Evolutionary conservation across 2,329 filamentous ascomycete species (phyloP), one percentile per base, ranked within the genome.

Genomic region (Tolypocladium cylindrosporum): DNA sequence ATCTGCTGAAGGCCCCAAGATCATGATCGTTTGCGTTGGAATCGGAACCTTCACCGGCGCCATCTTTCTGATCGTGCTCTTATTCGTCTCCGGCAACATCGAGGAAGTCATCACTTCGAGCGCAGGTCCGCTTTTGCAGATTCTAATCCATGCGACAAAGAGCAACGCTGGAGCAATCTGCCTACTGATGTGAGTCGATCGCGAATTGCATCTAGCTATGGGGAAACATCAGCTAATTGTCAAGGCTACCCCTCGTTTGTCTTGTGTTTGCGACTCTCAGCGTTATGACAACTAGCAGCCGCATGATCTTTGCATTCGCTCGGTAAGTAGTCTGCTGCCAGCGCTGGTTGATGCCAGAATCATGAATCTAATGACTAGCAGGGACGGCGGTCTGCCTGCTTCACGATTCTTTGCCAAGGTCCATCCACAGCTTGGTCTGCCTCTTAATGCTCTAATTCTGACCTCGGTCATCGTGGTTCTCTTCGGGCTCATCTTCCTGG

Each of bases 401-500:
- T 85, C 84, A 4, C 72, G 68, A 1, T 70, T 85, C 62, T 86
- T 89, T 61, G 79, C 84, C 56, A 78, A 75, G 51, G 80, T 90
- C 1, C 84, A 90, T 65, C 75, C 79, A 0, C 76, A 69, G 16
- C 77, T 89, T 0, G 80, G 81, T 0, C 79, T 89, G 1, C 88
- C 88, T 0, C 71, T 91, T 16, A 88, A 90, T 64, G 80, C 86
- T 0, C 73, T 90, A 1, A 74, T 83, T 14, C 75, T 89, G 55
- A 85, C 83, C 2, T 77, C 81, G 0, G 72, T 71, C 4, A 77
- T 87, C 52, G 83, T 89, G 1, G 77, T 89, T 58, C 75, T 89
- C 14, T 88, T 90, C 58, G 87, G 87, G 0, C 78, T 82, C 59
- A 85, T 90, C 61, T 88, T 89, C 68, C 77, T 91, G 3, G 87